Conservation (phyloP, 164 flowering plant genomes). For the Vitis rupestris region DNA sequence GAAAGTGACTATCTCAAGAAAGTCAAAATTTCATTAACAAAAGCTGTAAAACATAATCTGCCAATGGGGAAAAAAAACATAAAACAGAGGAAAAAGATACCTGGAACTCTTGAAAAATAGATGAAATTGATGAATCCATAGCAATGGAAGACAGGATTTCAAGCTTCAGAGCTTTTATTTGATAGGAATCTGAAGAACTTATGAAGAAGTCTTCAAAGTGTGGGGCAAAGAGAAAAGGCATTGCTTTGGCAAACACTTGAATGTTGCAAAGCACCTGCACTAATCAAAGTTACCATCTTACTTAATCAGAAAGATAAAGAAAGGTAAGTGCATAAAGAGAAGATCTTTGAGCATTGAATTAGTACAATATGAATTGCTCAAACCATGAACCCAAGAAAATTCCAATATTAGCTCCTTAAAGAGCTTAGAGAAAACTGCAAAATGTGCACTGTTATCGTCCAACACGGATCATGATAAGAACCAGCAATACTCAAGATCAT, state of each 20-base stretch:
- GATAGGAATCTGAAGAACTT: conserved; percentile 69
- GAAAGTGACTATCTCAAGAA: background rate
- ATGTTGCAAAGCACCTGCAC: conserved; percentile 92
- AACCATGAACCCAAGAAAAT: no score
- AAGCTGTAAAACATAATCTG: background rate
- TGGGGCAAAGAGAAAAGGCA: conserved; percentile 81
- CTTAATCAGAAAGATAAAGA: no score
- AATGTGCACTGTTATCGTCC: no score
- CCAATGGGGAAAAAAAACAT: background rate
- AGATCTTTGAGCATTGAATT: no score
- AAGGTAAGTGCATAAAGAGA: no score
- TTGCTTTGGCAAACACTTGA: conserved; percentile 85
- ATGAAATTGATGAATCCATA: conserved; percentile 70
- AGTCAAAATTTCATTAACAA: no score
- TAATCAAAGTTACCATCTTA: conserved; percentile 14
- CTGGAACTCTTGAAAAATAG: conserved; percentile 87
- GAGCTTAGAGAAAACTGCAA: no score
- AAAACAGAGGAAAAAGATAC: conserved; percentile 34
- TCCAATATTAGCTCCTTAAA: no score
- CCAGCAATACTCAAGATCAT: background rate
- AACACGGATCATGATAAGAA: no score
- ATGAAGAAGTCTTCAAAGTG: conserved; percentile 81
- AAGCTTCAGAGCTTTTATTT: conserved; percentile 81
- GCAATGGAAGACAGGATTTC: conserved; percentile 86
- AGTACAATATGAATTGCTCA: no score